Evolutionary conservation across 192 early-diverging fungal species (phyloP).

Genomic region (Rhizophlyctis rosea): DNA sequence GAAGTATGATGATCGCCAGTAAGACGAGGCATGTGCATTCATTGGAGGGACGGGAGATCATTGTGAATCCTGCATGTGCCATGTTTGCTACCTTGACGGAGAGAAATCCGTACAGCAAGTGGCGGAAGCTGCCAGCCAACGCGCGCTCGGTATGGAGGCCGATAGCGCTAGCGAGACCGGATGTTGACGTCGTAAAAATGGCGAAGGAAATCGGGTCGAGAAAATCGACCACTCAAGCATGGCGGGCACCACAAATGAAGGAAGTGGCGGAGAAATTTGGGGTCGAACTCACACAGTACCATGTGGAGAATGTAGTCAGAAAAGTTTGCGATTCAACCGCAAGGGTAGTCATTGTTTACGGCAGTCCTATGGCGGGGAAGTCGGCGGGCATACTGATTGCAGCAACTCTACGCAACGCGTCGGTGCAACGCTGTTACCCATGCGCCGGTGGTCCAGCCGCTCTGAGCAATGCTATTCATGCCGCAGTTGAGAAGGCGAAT

Average conservation of each 20-base stretch:
- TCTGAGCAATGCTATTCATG: no score
- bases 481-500: no score
- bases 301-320: slow-evolving; percentile 1
- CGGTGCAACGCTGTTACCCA: no score
- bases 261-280: neutral
- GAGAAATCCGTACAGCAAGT: no score
- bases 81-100: slow-evolving; percentile 13
- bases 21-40: slow-evolving; percentile 3
- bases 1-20: slow-evolving; percentile 1
- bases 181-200: neutral
- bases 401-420: no score
- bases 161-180: slow-evolving; percentile 6
- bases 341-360: slow-evolving; percentile 12
- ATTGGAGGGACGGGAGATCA: slow-evolving; percentile 13
- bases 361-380: slow-evolving; percentile 25
- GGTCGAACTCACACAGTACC: neutral
- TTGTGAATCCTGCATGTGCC: slow-evolving; percentile 2
- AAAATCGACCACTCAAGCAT: neutral
- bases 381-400: neutral
- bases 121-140: neutral
- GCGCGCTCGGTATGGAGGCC: slow-evolving; percentile 11
- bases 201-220: neutral
- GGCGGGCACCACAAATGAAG: slow-evolving; percentile 9
- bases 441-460: no score
- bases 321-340: neutral